Conservation (phyloP, 1,139 yeast genomes). For the Sugiyamaella neomexicana region DNA sequence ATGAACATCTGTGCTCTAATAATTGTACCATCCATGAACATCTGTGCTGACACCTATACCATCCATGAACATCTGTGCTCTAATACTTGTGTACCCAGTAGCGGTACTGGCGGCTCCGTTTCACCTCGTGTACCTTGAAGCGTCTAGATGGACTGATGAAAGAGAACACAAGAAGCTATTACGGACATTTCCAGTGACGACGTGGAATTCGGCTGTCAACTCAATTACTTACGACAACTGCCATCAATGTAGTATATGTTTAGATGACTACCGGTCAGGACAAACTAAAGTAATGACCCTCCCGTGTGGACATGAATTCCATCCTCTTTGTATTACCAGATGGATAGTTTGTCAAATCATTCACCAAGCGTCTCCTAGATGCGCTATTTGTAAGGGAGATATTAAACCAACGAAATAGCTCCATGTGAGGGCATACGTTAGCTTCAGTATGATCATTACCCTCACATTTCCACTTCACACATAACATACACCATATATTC, state of each 20-base stretch:
- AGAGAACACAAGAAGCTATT: background rate
- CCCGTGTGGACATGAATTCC: conserved; percentile 49
- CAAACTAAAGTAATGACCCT: conserved; percentile 41
- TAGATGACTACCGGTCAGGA: conserved; percentile 43
- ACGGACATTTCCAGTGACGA: background rate
- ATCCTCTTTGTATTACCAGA: conserved; percentile 43
- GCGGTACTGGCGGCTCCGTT: conserved; percentile 6
- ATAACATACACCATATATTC: too few species aligned
- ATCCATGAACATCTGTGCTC: background rate
- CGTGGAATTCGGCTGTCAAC: background rate
- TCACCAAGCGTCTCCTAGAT: conserved; percentile 25
- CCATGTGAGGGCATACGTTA: too few species aligned
- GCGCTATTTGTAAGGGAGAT: conserved; percentile 40
- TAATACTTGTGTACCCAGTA: background rate
- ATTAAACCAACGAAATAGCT: background rate
- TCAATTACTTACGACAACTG: background rate
- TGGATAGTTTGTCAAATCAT: conserved; percentile 43
- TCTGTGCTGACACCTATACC: too few species aligned
- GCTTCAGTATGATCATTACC: too few species aligned
- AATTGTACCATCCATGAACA: too few species aligned
- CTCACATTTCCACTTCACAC: too few species aligned
- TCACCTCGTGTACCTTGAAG: conserved; percentile 2
- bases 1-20: background rate
- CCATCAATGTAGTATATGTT: conserved; percentile 43
- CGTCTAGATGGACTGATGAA: conserved; percentile 1